Evolutionary conservation across 1,284 basidiomycete species (phyloP), one percentile per base, ranked within the genome.

Genomic region (Earliella scabrosa): DNA sequence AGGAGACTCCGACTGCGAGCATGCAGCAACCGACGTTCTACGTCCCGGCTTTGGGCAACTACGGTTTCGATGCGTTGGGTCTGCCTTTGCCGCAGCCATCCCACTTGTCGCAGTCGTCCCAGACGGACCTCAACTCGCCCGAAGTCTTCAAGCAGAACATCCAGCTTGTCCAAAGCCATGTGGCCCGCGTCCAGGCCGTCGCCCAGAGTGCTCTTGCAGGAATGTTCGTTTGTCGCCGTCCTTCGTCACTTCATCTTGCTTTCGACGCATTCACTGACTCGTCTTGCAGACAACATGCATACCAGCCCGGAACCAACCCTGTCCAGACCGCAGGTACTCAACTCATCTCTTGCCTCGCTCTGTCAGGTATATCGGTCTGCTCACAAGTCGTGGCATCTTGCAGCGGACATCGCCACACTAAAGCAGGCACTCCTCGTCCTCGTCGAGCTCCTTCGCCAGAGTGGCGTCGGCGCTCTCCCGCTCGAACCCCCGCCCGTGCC

Each of bases 131-230:
- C 8, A 84, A 82, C 62, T 82, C 83, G 21, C 79, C 81, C 2
- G 79, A 79, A 35, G 60, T 75, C 13, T 85, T 87, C 74, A 82
- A 79, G 58, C 77, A 80, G 43, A 85, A 82, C 65, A 72, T 85
- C 7, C 75, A 76, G 46, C 49, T 79, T 20, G 73, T 77, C 0
- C 77, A 79, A 35, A 72, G 75, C 31, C 75, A 79, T n/a, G 71
- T 83, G 3, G 59, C 70, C 3, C 67, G 76, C 18, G 67, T 85
- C 3, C 81, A 81, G 56, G 67, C 63, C 8, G 66, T 80, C 2
- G 79, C 82, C 0, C 70, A 76, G 38, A 75, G 70, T 43, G 76
- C 79, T 4, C 65, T 83, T n/a, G 65, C 68, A 18, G 77, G 77
- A 32, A 83, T 85, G 83, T 86, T 61, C 55, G 80, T 75, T 35